Percentiles rank a stretch among this genome's conserved stretches.
Conservation (phyloP, 2,329 filamentous ascomycete genomes). For the Talaromyces sp. region DNA sequence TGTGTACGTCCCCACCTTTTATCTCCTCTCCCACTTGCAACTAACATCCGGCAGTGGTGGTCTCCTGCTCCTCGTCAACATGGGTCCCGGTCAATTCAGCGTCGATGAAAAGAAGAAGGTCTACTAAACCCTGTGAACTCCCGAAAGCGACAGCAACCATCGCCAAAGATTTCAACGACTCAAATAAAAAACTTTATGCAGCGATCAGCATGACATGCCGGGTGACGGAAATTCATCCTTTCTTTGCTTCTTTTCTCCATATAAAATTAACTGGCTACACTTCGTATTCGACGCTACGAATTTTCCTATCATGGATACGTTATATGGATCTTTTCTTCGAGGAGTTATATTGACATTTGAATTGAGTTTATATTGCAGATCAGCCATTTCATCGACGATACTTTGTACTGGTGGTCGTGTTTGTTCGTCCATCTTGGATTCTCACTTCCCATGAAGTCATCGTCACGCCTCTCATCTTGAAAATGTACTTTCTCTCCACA, state of each 20-base stretch:
- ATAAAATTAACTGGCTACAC: not conserved
- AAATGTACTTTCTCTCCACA: conserved; percentile 22
- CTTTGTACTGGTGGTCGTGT: not conserved
- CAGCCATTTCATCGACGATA: not conserved
- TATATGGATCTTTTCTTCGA: conserved; percentile 4
- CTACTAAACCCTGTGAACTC: conserved; percentile 58
- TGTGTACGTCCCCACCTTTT: conserved; percentile 56
- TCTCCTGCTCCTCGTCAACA: conserved; percentile 94
- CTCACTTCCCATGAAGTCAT: conserved; percentile 26
- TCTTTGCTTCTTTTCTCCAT: not conserved
- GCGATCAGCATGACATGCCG: conserved; percentile 6
- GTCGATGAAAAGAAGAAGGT: conserved; percentile 99
- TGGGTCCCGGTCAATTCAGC: conserved; percentile 93
- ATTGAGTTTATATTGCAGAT: not conserved
- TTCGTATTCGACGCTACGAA: not conserved
- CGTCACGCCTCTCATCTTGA: conserved; percentile 28
- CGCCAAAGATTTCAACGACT: not conserved
- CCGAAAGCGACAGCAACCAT: not conserved
- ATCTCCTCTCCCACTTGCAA: conserved; percentile 14
- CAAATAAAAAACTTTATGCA: conserved; percentile 8
- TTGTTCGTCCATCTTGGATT: not conserved
- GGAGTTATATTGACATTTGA: conserved; percentile 12
- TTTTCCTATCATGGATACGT: not conserved
- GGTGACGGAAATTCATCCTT: not conserved
- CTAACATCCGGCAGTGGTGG: conserved; percentile 58